Conservation (phyloP, 2,329 filamentous ascomycete species). For the Trichophyton schoenleinii region DNA sequence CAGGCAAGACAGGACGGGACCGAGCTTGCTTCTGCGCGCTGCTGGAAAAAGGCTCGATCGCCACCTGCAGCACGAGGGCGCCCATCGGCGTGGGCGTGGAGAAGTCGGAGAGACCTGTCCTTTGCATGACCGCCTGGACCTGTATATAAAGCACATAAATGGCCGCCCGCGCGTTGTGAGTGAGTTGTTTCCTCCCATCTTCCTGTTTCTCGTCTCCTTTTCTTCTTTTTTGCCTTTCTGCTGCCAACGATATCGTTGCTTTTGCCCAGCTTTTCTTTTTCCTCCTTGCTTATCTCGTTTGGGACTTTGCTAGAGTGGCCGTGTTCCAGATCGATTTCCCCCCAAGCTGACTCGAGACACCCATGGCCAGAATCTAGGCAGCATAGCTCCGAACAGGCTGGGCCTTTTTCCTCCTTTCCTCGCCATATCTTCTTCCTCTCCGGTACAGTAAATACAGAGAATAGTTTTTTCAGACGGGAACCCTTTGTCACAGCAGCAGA, state of each 20-base stretch:
- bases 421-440: neutral
- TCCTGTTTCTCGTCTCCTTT: neutral
- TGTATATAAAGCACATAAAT: neutral
- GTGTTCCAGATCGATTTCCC: constrained; percentile 4
- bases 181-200: too few species aligned
- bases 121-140: too few species aligned
- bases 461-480: neutral
- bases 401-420: constrained; percentile 17
- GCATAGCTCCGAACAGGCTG: constrained; percentile 18
- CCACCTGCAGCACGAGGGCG: neutral
- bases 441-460: neutral
- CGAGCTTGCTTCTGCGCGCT: neutral
- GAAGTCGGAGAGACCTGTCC: neutral
- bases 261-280: neutral
- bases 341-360: constrained; percentile 24
- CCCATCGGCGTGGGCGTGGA: neutral
- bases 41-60: neutral
- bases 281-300: too few species aligned
- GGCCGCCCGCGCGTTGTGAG: neutral
- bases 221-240: neutral
- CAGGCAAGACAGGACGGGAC: neutral
- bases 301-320: neutral
- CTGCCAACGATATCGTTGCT: neutral
- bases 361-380: constrained; percentile 25
- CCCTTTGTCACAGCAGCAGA: neutral